Base-by-base conservation (phyloP, 148 eudicot species). In the Cornus florida region DNA sequence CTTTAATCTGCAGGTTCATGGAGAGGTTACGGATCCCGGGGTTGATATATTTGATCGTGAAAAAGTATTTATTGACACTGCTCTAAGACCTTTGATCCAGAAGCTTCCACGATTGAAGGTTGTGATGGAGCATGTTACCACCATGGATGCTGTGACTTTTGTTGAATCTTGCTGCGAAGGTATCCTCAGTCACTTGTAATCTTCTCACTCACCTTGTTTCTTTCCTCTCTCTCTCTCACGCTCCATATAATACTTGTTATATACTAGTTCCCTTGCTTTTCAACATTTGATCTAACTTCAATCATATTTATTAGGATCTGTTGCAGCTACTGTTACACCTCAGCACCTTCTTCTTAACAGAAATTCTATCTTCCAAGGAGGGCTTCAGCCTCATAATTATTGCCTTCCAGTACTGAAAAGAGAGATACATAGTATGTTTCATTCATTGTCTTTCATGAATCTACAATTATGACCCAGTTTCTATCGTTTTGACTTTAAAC, bases 71-170 rank as follows among this genome's bases (percentile, higher is more conserved):
- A 92, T 92, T 73, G 99, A 97, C 39, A 89, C 90, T 57, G 75
- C 90, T 77, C 83, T 97, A 70, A 88, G 85, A 79, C 99, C 99
- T 66, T 88, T 94, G 70, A 81, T 91, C 24, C 86, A 89, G 71
- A 92, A 81, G 84, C 76, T 97, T 46, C 99, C 99, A 20, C 89
- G 81, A 39, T 82, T 94, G 35, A 94, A 94, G 88, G 86, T 96
- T 82, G 99, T 96, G 81, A 96, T 94, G 99, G 99, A 96, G 88
- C 99, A 96, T 87, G 87, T 96, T 82, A 96, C 99, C 62, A 96
- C 98, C 4, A 84, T 79, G 48, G 97, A 94, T 85, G 99, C 98
- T 77, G 99, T 90, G 76, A 85, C 76, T 35, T 96, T 96, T 81
- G 85, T 96, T 46, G 93, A 94, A 78, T 89, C 97, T 41, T 91